These are phyloP conservation scores for Metschnikowia lachancei DNA, from an alignment of 805 yeast genomes.

Conservation along the genomic window DNA sequence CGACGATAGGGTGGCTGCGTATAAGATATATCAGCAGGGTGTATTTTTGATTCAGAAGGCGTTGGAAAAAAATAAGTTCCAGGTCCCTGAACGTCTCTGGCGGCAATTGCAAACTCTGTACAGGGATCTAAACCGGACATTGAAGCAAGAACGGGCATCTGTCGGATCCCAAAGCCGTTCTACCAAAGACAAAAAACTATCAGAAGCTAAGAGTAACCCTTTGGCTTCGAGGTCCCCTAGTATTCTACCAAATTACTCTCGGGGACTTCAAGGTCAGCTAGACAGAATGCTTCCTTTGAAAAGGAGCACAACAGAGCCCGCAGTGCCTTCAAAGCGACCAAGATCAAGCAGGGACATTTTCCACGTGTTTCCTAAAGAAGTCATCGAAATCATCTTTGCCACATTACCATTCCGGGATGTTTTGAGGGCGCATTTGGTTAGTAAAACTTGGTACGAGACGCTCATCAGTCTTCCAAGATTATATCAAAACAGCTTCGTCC, in stretches of 20 bases:
- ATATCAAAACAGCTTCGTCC: slow-evolving; percentile 22
- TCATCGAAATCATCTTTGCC: slow-evolving; percentile 28
- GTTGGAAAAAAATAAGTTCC: slow-evolving; percentile 23
- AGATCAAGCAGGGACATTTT: slow-evolving; percentile 27
- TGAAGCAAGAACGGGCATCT: slow-evolving; percentile 19
- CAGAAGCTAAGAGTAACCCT: no score
- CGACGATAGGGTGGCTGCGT: slow-evolving; percentile 34
- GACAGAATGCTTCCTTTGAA: slow-evolving; percentile 24
- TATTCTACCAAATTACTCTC: not conserved
- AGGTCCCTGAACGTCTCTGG: slow-evolving; percentile 34
- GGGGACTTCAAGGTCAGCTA: slow-evolving; percentile 11
- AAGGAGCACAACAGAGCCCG: slow-evolving; percentile 7
- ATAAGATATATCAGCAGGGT: slow-evolving; percentile 37
- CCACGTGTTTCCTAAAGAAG: slow-evolving; percentile 28
- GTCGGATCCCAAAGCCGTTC: not conserved
- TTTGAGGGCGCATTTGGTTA: slow-evolving; percentile 33
- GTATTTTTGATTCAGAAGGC: slow-evolving; percentile 35
- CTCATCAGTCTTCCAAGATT: slow-evolving; percentile 28
- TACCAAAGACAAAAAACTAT: not conserved
- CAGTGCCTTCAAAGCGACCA: not conserved
- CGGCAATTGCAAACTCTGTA: slow-evolving; percentile 26
- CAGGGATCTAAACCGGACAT: slow-evolving; percentile 20
- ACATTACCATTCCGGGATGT: slow-evolving; percentile 22
- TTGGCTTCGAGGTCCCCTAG: not conserved
- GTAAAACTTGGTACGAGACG: slow-evolving; percentile 32